phyloP scores from a whole-genome alignment of 768 basidiomycete genomes.

The Auriculariales sp. region DNA sequence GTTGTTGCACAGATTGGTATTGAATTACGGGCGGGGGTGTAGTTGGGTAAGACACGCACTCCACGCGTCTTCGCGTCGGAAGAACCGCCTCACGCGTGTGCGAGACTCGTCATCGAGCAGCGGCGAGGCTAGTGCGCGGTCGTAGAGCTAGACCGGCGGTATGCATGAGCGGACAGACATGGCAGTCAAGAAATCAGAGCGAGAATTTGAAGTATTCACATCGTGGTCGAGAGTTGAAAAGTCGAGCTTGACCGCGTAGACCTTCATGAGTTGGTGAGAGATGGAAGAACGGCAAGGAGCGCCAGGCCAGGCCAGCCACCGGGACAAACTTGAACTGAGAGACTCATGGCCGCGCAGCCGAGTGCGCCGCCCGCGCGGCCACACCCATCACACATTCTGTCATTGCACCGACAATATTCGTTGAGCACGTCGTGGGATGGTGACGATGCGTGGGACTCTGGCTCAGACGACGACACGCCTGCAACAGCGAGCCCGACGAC shows the following conservation, averaged over 20 bases:
- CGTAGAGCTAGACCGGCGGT: conserved; percentile 40
- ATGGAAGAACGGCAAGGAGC: no score
- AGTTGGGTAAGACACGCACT: conserved; percentile 26
- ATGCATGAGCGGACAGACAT: conserved; percentile 6
- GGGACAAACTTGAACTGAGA: no score
- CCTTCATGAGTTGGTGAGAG: no score
- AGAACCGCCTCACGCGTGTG: conserved; percentile 47
- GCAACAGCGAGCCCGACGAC: conserved; percentile 26
- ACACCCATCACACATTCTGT: background rate
- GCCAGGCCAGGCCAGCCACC: no score
- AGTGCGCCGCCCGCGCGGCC: background rate
- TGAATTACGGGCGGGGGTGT: background rate
- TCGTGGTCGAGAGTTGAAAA: conserved; percentile 19
- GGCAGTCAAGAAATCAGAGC: background rate
- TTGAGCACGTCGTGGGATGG: conserved; percentile 20
- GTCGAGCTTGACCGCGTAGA: conserved; percentile 27
- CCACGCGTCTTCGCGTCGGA: conserved; percentile 60
- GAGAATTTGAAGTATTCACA: conserved; percentile 14
- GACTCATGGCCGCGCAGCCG: no score
- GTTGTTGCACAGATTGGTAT: conserved; percentile 1
- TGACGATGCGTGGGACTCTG: conserved; percentile 79
- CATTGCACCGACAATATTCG: background rate
- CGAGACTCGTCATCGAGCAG: conserved; percentile 46
- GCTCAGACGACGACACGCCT: conserved; percentile 21
- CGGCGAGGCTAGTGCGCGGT: conserved; percentile 36